A percentile compares a stretch with the other conserved stretches of the same genome.
Evolutionary conservation across 1,139 yeast genomes (phyloP).

Genomic region (Suhomyces maxii): DNA sequence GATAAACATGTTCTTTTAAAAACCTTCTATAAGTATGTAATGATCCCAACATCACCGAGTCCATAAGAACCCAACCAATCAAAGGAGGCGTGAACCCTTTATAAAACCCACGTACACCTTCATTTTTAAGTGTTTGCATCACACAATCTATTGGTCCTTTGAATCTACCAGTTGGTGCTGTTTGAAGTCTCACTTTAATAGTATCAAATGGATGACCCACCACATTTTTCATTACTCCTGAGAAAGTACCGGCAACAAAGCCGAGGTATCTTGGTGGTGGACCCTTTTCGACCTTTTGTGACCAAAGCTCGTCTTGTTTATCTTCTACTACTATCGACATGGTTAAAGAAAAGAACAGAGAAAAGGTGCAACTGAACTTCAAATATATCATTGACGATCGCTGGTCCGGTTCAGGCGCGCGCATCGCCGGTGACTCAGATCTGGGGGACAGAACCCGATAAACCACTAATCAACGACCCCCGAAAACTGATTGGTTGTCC

Average conservation of each 20-base stretch:
- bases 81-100: constrained; percentile 92
- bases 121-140: constrained; percentile 65
- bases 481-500: too few relatives aligned
- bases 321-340: constrained; percentile 15
- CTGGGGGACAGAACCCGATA: background rate
- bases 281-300: constrained; percentile 1
- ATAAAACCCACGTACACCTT: constrained; percentile 76
- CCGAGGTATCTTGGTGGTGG: constrained; percentile 66
- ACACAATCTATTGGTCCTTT: constrained; percentile 84
- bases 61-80: constrained; percentile 94
- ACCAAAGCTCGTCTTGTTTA: constrained; percentile 7
- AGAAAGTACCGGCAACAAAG: constrained; percentile 83
- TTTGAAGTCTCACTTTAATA: constrained; percentile 82
- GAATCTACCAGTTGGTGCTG: constrained; percentile 69
- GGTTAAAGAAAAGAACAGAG: background rate
- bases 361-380: background rate
- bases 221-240: constrained; percentile 81
- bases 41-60: constrained; percentile 84
- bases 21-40: constrained; percentile 72
- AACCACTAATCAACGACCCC: background rate
- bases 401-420: constrained; percentile 8
- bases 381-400: background rate
- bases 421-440: constrained; percentile 3
- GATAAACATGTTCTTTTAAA: constrained; percentile 63
- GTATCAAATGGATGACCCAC: constrained; percentile 97